A percentile compares a stretch with the other conserved stretches of the same genome.
Evolutionary conservation across 2,329 filamentous ascomycete genomes (phyloP).

Genomic region (Neospermospora avenae): DNA sequence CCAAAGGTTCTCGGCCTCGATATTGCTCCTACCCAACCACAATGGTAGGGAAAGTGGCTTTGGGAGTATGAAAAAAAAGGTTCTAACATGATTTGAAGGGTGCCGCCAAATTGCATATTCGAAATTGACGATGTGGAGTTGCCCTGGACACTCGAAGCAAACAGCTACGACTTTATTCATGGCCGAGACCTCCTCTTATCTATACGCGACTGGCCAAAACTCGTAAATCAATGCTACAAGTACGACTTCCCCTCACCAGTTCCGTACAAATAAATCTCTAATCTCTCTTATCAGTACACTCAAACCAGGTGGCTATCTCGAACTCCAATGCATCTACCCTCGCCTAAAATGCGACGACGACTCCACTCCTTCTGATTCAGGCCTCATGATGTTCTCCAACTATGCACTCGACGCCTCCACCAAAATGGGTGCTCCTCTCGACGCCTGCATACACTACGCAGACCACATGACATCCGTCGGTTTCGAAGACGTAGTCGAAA

Average conservation of each 20-base stretch:
- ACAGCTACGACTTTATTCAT: conserved; percentile 50
- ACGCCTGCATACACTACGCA: conserved; percentile 24
- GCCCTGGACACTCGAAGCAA: conserved; percentile 43
- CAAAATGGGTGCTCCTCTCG: conserved; percentile 16
- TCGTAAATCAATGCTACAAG: conserved; percentile 25
- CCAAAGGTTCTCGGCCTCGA: conserved; percentile 31
- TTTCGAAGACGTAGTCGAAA: conserved; percentile 34
- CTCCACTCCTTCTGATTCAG: conserved; percentile 15
- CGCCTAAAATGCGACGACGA: conserved; percentile 26
- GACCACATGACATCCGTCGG: conserved; percentile 26
- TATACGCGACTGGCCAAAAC: conserved; percentile 21
- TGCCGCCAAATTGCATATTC: conserved; percentile 49
- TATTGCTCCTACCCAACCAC: conserved; percentile 34
- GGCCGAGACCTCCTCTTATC: conserved; percentile 21
- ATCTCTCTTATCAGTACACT: not conserved
- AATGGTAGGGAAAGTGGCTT: conserved; percentile 16
- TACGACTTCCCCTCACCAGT: conserved; percentile 25
- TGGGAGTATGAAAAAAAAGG: not conserved
- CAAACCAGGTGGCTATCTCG: conserved; percentile 25
- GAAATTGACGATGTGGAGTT: conserved; percentile 51
- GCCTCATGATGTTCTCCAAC: conserved; percentile 37
- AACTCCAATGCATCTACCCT: conserved; percentile 23
- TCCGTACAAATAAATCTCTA: not conserved
- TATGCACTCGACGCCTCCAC: conserved; percentile 41
- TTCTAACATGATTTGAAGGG: conserved; percentile 24